phyloP scores from a whole-genome alignment of 768 basidiomycete genomes.

The Xerocomellus chrysenteron region DNA sequence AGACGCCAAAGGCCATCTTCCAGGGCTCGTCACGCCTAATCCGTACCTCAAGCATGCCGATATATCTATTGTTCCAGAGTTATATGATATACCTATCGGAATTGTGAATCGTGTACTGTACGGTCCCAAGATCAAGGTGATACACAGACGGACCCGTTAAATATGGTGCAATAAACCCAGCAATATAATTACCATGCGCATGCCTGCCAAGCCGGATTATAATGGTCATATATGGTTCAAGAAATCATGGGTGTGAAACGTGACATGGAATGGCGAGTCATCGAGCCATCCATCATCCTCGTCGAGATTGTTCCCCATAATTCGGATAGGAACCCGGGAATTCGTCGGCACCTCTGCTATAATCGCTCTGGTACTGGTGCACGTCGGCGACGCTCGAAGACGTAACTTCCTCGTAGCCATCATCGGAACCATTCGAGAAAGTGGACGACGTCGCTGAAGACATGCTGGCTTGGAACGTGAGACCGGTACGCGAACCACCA shows the following conservation, averaged over 20 bases:
- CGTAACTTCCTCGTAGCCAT: constrained; percentile 36
- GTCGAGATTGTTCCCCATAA: background rate
- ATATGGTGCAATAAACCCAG: constrained; percentile 15
- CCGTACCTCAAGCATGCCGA: constrained; percentile 52
- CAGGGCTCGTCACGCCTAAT: constrained; percentile 32
- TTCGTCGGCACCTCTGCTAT: constrained; percentile 8
- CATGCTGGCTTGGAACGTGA: constrained; percentile 37
- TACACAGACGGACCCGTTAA: constrained; percentile 16
- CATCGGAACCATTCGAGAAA: constrained; percentile 31
- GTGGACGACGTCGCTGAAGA: constrained; percentile 37
- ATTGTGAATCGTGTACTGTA: constrained; percentile 78
- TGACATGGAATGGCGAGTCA: background rate
- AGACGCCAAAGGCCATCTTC: constrained; percentile 62
- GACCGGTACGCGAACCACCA: constrained; percentile 24
- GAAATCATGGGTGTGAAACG: constrained; percentile 7
- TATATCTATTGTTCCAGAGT: constrained; percentile 52
- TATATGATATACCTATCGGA: constrained; percentile 83
- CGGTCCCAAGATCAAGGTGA: constrained; percentile 22
- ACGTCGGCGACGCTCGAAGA: constrained; percentile 29
- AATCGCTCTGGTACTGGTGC: constrained; percentile 34
- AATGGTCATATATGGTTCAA: constrained; percentile 14
- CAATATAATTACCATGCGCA: constrained; percentile 2
- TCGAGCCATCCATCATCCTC: background rate
- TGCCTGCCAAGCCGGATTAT: constrained; percentile 13
- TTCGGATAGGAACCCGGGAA: constrained; percentile 15